Base-by-base conservation (phyloP, 1,284 basidiomycete species). In the Xerocomus amazonicus region DNA sequence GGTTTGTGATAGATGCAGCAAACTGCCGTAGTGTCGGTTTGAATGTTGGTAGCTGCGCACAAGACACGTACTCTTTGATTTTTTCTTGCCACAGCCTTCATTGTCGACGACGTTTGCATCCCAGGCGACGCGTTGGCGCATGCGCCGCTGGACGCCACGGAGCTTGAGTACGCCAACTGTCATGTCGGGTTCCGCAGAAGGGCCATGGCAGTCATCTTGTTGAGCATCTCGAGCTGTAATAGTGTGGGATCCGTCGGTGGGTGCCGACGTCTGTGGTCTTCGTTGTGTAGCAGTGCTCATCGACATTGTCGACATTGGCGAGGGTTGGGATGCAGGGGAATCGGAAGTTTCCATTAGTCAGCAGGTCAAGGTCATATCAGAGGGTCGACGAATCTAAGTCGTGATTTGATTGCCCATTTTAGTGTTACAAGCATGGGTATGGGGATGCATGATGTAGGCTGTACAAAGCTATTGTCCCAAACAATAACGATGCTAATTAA, bases 1-100 rank as follows among this genome's bases (percentile, higher is more conserved):
- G 87, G 86, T 62, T 87, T 90, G 65, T 91, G 88, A 65, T 91
- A 93, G 59, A 93, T 92, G 65, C 91, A 93, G 63, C 91, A 93
- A 49, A 93, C 91, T 93, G 53, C 34, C 36, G 13, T 12, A 33
- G n/a, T 34, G 23, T 16, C 19, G 23, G 12, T 33, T 32, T 10
- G 29, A 6, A 9, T 33, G 14, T 23, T 23, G 19, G 19, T 23
- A 23, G 9, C 6, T 10, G n/a, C 16, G 45, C 29, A n/a, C 16
- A 12, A 34, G 3, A n/a, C 8, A 76, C 85, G 55, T 55, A 92
- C 91, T 90, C 70, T 93, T 93, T 17, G 86, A 87, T 54, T 86
- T 88, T 68, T 92, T 92, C 71, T 78, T 81, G 12, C 85, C 86
- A 50, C 81, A 76, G 0, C 82, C 82, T 60, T 93, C 90, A 57